phyloP scores from a whole-genome alignment of 2,329 filamentous ascomycete genomes.

The Dactylonectria macrodidyma region DNA sequence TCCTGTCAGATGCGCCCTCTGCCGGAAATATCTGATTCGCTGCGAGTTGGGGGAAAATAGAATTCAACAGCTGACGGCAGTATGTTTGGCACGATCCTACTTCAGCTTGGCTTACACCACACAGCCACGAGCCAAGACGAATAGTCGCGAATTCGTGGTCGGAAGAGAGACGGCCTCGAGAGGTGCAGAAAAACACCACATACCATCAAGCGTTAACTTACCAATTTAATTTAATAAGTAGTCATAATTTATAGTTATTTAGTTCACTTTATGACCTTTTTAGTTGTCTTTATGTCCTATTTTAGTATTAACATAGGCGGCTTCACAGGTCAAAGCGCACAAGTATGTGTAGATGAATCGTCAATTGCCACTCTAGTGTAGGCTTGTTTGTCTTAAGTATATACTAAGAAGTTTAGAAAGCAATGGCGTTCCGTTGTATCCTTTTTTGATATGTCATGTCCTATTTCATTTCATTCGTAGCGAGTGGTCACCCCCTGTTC shows the following conservation, averaged over 20 bases:
- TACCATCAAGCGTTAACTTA: too few relatives aligned
- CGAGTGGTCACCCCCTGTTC: constrained; percentile 37
- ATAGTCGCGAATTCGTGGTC: too few relatives aligned
- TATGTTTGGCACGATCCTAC: neutral
- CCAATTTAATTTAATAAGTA: too few relatives aligned
- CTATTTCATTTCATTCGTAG: constrained; percentile 43
- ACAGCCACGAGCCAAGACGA: neutral
- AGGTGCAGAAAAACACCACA: too few relatives aligned
- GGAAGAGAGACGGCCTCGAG: too few relatives aligned
- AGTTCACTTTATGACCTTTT: too few relatives aligned
- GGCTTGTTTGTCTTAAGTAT: constrained; percentile 33
- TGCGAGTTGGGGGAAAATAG: neutral
- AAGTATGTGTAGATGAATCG: neutral
- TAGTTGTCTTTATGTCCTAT: too few relatives aligned
- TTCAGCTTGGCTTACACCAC: neutral
- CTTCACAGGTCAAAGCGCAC: neutral
- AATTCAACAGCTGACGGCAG: neutral
- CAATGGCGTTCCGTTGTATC: constrained; percentile 25
- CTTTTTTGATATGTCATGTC: constrained; percentile 36
- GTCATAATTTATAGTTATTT: too few relatives aligned
- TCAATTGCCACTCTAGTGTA: constrained; percentile 20
- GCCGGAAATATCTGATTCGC: neutral
- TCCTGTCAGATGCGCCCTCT: neutral
- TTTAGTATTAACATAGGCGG: too few relatives aligned
- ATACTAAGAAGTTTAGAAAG: constrained; percentile 40